phyloP scores from a whole-genome alignment of 192 early-diverging fungal genomes.

The Coemansia sp. region DNA sequence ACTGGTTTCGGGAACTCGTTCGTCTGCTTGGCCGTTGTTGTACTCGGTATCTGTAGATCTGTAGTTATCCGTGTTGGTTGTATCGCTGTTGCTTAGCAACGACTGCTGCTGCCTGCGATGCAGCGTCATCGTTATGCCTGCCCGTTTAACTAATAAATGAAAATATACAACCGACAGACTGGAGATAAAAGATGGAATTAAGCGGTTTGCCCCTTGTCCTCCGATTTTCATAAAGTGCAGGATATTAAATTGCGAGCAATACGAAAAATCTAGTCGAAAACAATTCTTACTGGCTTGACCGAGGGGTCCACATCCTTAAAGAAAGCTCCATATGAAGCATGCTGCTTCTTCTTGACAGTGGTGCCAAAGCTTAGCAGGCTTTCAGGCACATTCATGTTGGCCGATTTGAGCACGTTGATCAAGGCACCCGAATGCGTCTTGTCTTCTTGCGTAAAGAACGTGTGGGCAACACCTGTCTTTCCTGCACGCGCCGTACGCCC shows the following conservation, averaged over 20 bases:
- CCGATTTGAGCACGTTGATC: conserved; percentile 88
- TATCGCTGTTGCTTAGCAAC: conserved; percentile 5
- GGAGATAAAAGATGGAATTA: background rate
- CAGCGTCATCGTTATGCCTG: background rate
- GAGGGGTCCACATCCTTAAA: conserved; percentile 83
- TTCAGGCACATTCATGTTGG: conserved; percentile 80
- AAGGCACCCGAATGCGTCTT: conserved; percentile 84
- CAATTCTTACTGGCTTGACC: conserved; percentile 87
- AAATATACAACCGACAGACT: background rate
- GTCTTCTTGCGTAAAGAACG: conserved; percentile 88
- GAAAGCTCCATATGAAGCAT: conserved; percentile 92
- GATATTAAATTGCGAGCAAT: conserved; percentile 4
- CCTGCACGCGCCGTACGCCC: conserved; percentile 96
- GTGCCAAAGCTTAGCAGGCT: conserved; percentile 91
- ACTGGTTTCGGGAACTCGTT: background rate
- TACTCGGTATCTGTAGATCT: conserved; percentile 3
- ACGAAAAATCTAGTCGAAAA: conserved; percentile 58
- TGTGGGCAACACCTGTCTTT: conserved; percentile 84
- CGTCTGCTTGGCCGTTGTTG: background rate
- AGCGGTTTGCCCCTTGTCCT: background rate
- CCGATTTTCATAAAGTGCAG: background rate
- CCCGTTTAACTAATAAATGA: background rate
- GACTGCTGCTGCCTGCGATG: conserved; percentile 6
- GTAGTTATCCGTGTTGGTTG: background rate
- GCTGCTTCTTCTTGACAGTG: conserved; percentile 96